Evolutionary conservation across 345 rosid genomes (phyloP), one percentile per base, ranked within the genome.

Genomic region (Linum trigynum): DNA sequence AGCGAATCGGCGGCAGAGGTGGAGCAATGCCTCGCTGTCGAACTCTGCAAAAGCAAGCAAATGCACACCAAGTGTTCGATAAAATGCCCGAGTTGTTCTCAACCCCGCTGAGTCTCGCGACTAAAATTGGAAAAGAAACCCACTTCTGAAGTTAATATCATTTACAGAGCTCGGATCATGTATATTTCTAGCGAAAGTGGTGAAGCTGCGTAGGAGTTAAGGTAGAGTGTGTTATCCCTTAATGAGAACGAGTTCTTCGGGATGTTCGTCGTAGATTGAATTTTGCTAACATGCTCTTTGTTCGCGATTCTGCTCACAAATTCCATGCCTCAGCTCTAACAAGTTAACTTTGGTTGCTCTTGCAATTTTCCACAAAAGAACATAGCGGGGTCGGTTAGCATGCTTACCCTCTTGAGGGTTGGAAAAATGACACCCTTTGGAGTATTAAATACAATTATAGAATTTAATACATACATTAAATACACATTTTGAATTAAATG

Each of bases 121-220:
- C 32, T 23, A 23, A 23, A 23, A 23, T 0, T 23, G 32, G 1
- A 23, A 23, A 23, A 23, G 32, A 23, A 23, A 23, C 32, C 32
- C 32, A 23, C 32, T 23, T 17, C 38, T 61, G n/a, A 42, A 61
- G 42, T 63, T 62, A 62, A 5, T 68, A 45, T 57, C 75, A 57
- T 75, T 81, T 83, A 76, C 97, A 85, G 96, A 84, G 96, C 92
- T 81, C 96, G 97, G 83, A 92, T 92, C 56, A 90, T 90, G 96
- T 90, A 88, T 71, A 71, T 80, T 65, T 72, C 61, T 32, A 5
- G 67, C 68, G 82, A 75, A 35, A 81, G 70, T 63, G 81, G 69
- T 63, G 86, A 81, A 64, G 70, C 5, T 59, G 82, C 78, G n/a
- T 77, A 76, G 56, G 76, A 74, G 64, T 68, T 84, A 56, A 78